Evolutionary conservation across 1,139 yeast species (phyloP).

Genomic region (Pichia sp.): DNA sequence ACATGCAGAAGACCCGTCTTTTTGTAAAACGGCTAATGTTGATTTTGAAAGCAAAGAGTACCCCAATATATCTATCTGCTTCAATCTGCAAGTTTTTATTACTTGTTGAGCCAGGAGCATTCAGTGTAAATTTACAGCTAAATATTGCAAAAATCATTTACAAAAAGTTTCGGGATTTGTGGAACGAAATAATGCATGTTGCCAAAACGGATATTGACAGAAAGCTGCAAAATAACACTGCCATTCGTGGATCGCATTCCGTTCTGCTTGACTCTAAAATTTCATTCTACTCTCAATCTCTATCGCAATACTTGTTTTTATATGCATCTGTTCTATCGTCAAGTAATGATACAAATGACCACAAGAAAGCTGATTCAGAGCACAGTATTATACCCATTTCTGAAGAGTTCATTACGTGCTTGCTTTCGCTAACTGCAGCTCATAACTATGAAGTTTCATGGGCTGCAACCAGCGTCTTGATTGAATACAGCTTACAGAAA

Average conservation of each 20-base stretch:
- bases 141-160: not conserved
- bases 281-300: not conserved
- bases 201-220: not conserved
- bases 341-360: not conserved
- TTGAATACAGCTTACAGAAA: not conserved
- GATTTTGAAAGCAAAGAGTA: not conserved
- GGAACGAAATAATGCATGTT: not conserved
- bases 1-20: not conserved
- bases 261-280: not conserved
- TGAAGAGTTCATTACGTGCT: not conserved
- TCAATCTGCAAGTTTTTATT: slow-evolving; percentile 1
- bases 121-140: not conserved
- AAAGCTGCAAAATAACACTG: not conserved
- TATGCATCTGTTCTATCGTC: slow-evolving; percentile 5
- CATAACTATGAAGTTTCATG: slow-evolving; percentile 6
- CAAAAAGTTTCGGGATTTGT: not conserved
- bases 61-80: not conserved
- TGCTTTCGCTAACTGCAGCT: not conserved
- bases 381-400: not conserved
- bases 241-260: not conserved
- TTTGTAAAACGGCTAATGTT: not conserved
- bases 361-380: not conserved
- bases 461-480: slow-evolving; percentile 7
- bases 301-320: slow-evolving; percentile 7
- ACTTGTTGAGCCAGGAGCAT: not conserved